phyloP scores from a whole-genome alignment of 257 asterid species.

The Solanum habrochaites region DNA sequence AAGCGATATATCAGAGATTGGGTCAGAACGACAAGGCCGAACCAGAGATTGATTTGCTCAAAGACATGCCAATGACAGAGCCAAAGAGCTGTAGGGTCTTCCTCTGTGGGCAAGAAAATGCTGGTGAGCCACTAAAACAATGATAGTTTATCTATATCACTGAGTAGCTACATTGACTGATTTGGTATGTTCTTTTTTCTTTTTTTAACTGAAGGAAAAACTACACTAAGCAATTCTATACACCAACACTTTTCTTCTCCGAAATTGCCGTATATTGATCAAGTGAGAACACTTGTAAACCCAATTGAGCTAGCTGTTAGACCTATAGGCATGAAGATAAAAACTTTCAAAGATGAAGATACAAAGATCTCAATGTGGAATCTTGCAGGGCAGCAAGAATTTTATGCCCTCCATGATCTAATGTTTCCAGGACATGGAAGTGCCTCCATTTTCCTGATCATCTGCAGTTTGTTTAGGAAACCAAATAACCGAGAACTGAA shows the following conservation, averaged over 20 bases:
- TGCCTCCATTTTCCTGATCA: slow-evolving; percentile 51
- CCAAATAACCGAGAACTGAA: slow-evolving; percentile 55
- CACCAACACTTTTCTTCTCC: slow-evolving; percentile 42
- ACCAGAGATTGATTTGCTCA: slow-evolving; percentile 47
- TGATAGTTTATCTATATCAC: not conserved
- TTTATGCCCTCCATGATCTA: slow-evolving; percentile 54
- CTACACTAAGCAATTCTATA: slow-evolving; percentile 49
- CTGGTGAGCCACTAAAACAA: slow-evolving; percentile 24
- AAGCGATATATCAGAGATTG: slow-evolving; percentile 39
- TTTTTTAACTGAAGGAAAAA: slow-evolving; percentile 35
- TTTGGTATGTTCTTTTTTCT: not conserved
- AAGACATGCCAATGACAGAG: slow-evolving; percentile 47
- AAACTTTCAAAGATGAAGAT: slow-evolving; percentile 50
- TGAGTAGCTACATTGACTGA: not conserved
- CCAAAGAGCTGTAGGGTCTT: slow-evolving; percentile 65
- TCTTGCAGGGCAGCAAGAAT: slow-evolving; percentile 65
- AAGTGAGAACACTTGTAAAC: slow-evolving; percentile 55
- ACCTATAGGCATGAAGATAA: slow-evolving; percentile 49
- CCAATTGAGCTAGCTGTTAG: slow-evolving; percentile 70
- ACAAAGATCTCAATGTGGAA: slow-evolving; percentile 75
- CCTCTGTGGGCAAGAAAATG: slow-evolving; percentile 65
- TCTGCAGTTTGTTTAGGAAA: slow-evolving; percentile 50
- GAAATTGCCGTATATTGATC: slow-evolving; percentile 47
- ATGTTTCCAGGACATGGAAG: slow-evolving; percentile 81
- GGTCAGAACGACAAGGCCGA: slow-evolving; percentile 45